These are phyloP conservation scores for Nakazawaea wickerhamii DNA, from an alignment of 805 yeast species.

Conservation along the genomic window DNA sequence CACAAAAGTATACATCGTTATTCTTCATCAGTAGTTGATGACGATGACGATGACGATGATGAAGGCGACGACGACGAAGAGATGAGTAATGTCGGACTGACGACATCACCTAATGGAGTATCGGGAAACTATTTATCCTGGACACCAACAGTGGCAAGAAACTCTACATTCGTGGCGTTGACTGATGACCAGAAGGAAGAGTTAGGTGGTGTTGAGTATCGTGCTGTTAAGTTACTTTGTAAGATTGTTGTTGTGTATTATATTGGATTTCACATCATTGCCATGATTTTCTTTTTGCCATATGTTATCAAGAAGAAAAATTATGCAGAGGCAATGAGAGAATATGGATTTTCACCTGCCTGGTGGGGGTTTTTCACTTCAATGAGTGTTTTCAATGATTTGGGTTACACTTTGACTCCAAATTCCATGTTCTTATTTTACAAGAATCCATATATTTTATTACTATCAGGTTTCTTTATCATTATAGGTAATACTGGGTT, in stretches of 20 bases:
- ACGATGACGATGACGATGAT: conserved; percentile 15
- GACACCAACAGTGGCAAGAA: conserved; percentile 88
- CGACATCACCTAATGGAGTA: conserved; percentile 22
- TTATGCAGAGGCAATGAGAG: conserved; percentile 40
- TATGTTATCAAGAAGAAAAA: conserved; percentile 46
- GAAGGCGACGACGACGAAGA: conserved; percentile 30
- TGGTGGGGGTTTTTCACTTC: conserved; percentile 95
- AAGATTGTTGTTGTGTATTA: conserved; percentile 62
- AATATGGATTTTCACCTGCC: conserved; percentile 61
- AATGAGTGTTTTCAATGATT: conserved; percentile 75
- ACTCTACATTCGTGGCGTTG: conserved; percentile 82
- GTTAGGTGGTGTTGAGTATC: conserved; percentile 94
- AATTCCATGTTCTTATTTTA: conserved; percentile 71
- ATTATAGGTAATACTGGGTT: conserved; percentile 94
- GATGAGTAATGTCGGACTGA: conserved; percentile 13
- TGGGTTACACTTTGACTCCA: conserved; percentile 79
- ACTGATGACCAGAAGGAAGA: conserved; percentile 86
- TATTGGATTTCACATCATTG: conserved; percentile 66
- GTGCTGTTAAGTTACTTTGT: conserved; percentile 76
- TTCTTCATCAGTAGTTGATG: conserved; percentile 21
- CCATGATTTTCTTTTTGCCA: conserved; percentile 48
- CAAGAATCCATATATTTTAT: conserved; percentile 56
- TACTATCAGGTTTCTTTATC: conserved; percentile 63
- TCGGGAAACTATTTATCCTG: conserved; percentile 75
- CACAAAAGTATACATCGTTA: conserved; percentile 23